Base-by-base conservation (phyloP, 257 asterid genomes). In the Solanum virginianum region DNA sequence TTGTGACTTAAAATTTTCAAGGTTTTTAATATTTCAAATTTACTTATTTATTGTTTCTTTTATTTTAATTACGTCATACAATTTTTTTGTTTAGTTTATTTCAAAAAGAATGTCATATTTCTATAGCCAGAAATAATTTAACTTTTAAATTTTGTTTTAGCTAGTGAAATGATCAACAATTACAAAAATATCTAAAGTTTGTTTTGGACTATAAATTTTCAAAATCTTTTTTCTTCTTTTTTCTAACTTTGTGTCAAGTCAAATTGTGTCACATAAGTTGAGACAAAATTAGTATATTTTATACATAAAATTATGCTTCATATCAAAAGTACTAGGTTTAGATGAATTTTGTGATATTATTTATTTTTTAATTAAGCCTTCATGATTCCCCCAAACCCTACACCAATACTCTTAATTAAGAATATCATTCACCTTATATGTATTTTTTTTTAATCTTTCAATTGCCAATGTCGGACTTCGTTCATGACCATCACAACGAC, bases 141-240 rank as follows among this genome's bases (percentile, higher is more conserved):
- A 59, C 15, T 59, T 59, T n/a, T 20, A 59, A 59, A n/a, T n/a
- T 0, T n/a, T 59, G 1, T 59, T 59, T 59, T 59, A 59, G 4
- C 8, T 26, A 11, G 0, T 59, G n/a, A 0, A n/a, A 5, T n/a
- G 4, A 20, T n/a, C 4, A 20, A 10, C 10, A 59, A 6, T 20
- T 26, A 59, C 29, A 59, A 29, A 10, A n/a, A 20, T 59, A 0
- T 59, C n/a, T 0, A 20, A 59, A 26, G 5, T 59, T 59, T 36
- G 39, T 36, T 36, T 3, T 20, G 20, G 29, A 2, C 14, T 59
- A 59, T 0, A 10, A 59, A 59, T n/a, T 59, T 7, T 12, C 0
- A 59, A 59, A 59, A 20, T 12, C 26, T 59, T 20, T 10, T 7
- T 29, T 29, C 29, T 26, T 26, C 1, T 6, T 3, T 57, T 59